Evolutionary conservation across 768 basidiomycete species (phyloP).

Genomic region (Phanerodontia chrysosporium): DNA sequence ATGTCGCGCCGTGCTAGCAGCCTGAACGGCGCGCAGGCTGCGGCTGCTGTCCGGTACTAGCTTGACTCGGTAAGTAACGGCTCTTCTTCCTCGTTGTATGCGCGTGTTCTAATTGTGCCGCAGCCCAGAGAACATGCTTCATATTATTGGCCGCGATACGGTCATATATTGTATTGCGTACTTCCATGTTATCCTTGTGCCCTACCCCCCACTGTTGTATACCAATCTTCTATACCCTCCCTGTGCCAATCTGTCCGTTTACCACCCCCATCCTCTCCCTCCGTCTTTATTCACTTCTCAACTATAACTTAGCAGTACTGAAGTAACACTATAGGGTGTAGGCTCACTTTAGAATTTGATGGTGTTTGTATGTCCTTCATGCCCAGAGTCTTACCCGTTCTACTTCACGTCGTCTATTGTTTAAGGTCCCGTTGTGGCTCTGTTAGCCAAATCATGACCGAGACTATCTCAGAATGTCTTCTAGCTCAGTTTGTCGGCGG

Average conservation of each 20-base stretch:
- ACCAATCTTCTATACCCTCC: not conserved
- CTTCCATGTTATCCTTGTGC: not conserved
- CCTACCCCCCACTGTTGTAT: conserved; percentile 1
- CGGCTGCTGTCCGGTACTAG: not conserved
- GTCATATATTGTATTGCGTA: not conserved
- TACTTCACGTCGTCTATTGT: no score
- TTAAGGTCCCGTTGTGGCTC: no score
- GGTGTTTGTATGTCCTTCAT: not conserved
- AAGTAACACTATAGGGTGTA: not conserved
- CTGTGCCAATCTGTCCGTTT: not conserved
- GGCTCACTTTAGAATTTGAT: not conserved
- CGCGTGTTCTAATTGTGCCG: not conserved
- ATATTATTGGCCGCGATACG: not conserved
- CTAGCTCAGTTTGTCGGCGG: no score
- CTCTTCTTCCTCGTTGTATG: not conserved
- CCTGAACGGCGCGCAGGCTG: conserved; percentile 10
- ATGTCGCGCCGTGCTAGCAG: conserved; percentile 22
- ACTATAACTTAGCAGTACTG: not conserved
- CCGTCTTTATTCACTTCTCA: not conserved
- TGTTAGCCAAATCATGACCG: no score
- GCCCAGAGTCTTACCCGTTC: not conserved
- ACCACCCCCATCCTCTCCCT: not conserved
- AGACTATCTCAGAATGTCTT: no score
- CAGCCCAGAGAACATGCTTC: not conserved
- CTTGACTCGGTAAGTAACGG: not conserved